These are phyloP conservation scores for Marasmius tenuissimus DNA, from an alignment of 1,284 basidiomycete species.

Conservation along the genomic window DNA sequence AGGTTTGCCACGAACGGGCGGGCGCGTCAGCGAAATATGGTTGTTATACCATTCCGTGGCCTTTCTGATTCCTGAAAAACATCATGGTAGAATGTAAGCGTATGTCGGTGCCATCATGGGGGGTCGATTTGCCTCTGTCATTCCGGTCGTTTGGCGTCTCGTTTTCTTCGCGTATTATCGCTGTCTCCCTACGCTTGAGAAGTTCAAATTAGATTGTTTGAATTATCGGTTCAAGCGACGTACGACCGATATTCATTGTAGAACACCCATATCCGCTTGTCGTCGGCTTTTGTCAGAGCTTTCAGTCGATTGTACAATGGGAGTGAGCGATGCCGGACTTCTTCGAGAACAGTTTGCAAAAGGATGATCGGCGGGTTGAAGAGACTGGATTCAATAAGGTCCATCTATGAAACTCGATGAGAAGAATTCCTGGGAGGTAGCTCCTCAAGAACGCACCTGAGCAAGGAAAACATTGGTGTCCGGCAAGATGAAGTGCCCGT, in stretches of 20 bases:
- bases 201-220: constrained; percentile 18
- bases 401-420: constrained; percentile 64
- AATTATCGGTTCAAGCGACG: constrained; percentile 27
- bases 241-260: constrained; percentile 90
- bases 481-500: constrained; percentile 84
- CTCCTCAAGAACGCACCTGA: constrained; percentile 58
- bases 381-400: constrained; percentile 77
- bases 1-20: constrained; percentile 49
- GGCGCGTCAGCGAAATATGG: constrained; percentile 62
- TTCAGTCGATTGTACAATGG: constrained; percentile 93
- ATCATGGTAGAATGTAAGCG: not conserved
- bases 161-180: constrained; percentile 66
- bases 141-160: constrained; percentile 92
- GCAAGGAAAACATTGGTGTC: constrained; percentile 97
- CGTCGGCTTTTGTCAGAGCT: constrained; percentile 77
- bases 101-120: not conserved
- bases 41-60: constrained; percentile 83
- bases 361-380: constrained; percentile 84
- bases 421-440: not conserved
- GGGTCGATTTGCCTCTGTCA: constrained; percentile 68
- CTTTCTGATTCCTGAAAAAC: constrained; percentile 74
- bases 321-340: constrained; percentile 92
- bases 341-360: constrained; percentile 94
- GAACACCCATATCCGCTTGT: constrained; percentile 83
- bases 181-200: constrained; percentile 62